A percentile compares a stretch with the other conserved stretches of the same genome.
phyloP scores from a whole-genome alignment of 164 flowering plant genomes.

The Macadamia integrifolia region DNA sequence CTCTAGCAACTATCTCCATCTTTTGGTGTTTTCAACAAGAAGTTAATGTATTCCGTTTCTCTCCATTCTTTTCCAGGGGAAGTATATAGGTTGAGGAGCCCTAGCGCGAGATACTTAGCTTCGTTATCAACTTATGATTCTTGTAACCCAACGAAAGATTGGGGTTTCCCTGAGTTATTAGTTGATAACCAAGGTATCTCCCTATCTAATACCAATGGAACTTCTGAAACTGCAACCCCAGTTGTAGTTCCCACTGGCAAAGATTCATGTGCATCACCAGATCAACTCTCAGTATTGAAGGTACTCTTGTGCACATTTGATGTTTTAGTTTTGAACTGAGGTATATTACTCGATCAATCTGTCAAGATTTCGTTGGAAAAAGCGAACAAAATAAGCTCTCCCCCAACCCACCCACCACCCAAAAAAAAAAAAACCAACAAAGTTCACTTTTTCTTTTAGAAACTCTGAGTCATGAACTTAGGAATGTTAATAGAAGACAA shows the following conservation, averaged over 20 bases:
- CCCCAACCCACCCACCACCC: too few relatives aligned
- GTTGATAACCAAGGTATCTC: slow-evolving; percentile 6
- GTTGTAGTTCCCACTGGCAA: slow-evolving; percentile 9
- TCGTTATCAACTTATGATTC: slow-evolving; percentile 72
- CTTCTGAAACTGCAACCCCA: slow-evolving; percentile 20
- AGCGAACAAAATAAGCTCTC: too few relatives aligned
- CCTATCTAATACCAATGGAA: slow-evolving; percentile 13
- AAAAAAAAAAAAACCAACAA: too few relatives aligned
- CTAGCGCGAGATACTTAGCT: slow-evolving; percentile 57
- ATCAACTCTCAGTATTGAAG: slow-evolving; percentile 13
- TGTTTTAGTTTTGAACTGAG: too few relatives aligned
- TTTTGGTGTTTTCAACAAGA: not conserved
- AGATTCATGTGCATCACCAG: slow-evolving; percentile 12
- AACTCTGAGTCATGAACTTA: too few relatives aligned
- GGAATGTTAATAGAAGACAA: too few relatives aligned
- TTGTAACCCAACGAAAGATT: slow-evolving; percentile 88
- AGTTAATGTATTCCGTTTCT: not conserved
- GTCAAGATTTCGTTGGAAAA: too few relatives aligned
- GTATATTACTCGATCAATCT: too few relatives aligned
- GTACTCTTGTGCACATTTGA: not conserved
- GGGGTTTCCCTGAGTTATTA: slow-evolving; percentile 79
- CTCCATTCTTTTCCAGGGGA: slow-evolving; percentile 46
- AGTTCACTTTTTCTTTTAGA: too few relatives aligned
- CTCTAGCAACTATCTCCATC: not conserved
- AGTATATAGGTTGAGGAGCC: slow-evolving; percentile 69